Evolutionary conservation across 768 basidiomycete genomes (phyloP).

Genomic region (Leucogyrophana mollusca): DNA sequence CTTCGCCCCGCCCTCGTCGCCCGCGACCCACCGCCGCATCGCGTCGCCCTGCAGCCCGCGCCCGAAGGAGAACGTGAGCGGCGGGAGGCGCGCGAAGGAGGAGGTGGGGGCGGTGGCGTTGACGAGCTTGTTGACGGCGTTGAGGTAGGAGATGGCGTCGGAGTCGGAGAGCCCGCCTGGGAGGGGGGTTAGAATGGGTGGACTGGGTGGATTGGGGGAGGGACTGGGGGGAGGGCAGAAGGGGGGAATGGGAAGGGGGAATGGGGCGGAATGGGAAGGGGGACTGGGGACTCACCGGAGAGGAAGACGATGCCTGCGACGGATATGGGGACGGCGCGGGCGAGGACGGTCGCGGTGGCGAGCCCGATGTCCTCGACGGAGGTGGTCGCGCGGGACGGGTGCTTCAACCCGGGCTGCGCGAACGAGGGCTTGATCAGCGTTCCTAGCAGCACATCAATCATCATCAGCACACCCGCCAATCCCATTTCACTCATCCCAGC

Average conservation of each 20-base stretch:
- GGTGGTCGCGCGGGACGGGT: conserved; percentile 34
- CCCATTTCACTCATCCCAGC: neutral
- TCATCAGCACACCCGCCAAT: neutral
- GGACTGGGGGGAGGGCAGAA: too few relatives aligned
- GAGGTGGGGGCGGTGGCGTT: conserved; percentile 26
- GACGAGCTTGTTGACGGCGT: conserved; percentile 38
- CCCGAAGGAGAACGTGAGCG: conserved; percentile 50
- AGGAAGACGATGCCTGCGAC: conserved; percentile 51
- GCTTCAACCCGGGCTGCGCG: conserved; percentile 46
- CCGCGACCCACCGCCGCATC: conserved; percentile 43
- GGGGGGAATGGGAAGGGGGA: too few relatives aligned
- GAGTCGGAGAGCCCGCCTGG: conserved; percentile 43
- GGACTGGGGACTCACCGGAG: conserved; percentile 34
- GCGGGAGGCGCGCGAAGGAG: conserved; percentile 41
- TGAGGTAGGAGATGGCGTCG: conserved; percentile 40
- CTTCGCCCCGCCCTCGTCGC: conserved; percentile 41
- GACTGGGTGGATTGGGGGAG: too few relatives aligned
- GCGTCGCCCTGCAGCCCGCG: conserved; percentile 50
- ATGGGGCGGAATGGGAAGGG: conserved; percentile 4
- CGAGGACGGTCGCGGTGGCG: conserved; percentile 44
- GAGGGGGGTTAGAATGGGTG: too few relatives aligned
- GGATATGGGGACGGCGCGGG: conserved; percentile 43
- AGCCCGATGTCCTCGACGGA: conserved; percentile 42
- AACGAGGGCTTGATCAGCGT: conserved; percentile 53
- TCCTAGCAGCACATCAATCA: conserved; percentile 25